These are phyloP conservation scores for Daphne laureola DNA, from an alignment of 441 rosid species.

Conservation along the genomic window DNA sequence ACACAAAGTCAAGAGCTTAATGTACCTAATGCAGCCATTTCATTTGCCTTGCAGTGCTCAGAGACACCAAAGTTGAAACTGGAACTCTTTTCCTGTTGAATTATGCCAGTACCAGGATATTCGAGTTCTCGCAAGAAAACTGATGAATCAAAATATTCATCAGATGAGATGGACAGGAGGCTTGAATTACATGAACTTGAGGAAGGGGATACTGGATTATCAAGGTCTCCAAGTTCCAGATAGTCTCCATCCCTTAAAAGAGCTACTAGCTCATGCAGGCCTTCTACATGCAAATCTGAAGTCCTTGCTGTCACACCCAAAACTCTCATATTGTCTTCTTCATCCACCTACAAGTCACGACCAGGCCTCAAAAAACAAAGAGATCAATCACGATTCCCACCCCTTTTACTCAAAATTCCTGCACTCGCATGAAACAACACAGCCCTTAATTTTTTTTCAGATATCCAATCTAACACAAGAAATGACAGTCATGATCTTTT, in stretches of 20 bases:
- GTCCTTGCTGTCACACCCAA: slow-evolving; percentile 17
- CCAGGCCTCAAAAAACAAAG: slow-evolving; percentile 16
- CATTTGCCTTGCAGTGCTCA: slow-evolving; percentile 17
- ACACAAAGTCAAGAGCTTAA: not conserved
- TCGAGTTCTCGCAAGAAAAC: slow-evolving; percentile 36
- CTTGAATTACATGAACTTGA: slow-evolving; percentile 58
- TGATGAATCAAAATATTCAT: slow-evolving; percentile 34
- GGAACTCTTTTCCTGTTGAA: slow-evolving; percentile 11
- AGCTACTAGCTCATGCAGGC: slow-evolving; percentile 4
- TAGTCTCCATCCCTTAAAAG: slow-evolving; percentile 18
- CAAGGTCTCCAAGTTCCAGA: slow-evolving; percentile 48
- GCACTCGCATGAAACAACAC: too few relatives aligned
- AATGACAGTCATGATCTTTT: too few relatives aligned
- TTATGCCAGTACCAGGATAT: slow-evolving; percentile 10
- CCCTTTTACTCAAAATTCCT: not conserved
- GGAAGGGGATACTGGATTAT: slow-evolving; percentile 26
- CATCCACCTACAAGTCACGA: slow-evolving; percentile 25
- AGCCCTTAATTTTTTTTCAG: too few relatives aligned
- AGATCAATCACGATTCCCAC: not conserved
- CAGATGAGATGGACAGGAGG: slow-evolving; percentile 37
- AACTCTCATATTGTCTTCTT: slow-evolving; percentile 11
- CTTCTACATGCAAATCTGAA: slow-evolving; percentile 16
- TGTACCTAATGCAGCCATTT: slow-evolving; percentile 33
- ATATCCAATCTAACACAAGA: too few relatives aligned
- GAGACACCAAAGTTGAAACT: slow-evolving; percentile 19